These are phyloP conservation scores for Leishmania tropica DNA, from an alignment of 208 protist species.

Conservation along the genomic window DNA sequence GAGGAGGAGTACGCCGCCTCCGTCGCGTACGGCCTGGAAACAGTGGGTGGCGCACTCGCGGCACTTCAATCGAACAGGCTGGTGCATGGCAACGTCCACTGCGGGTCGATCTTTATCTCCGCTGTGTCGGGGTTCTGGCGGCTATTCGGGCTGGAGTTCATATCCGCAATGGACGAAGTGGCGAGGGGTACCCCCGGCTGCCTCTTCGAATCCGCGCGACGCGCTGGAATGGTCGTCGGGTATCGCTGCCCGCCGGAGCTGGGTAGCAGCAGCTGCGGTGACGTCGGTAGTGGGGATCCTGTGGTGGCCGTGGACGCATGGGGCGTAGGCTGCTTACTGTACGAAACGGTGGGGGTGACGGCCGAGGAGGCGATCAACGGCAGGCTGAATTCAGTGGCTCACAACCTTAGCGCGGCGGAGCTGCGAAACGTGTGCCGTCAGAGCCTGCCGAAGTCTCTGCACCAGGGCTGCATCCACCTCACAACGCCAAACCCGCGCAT, in stretches of 20 bases:
- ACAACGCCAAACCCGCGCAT: constrained; percentile 48
- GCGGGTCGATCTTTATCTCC: constrained; percentile 70
- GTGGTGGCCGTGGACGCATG: constrained; percentile 67
- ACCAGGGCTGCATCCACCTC: constrained; percentile 53
- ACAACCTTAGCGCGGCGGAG: constrained; percentile 26
- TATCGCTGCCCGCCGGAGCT: constrained; percentile 49
- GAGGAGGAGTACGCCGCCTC: constrained; percentile 14
- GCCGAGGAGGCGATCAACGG: constrained; percentile 29
- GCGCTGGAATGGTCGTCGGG: constrained; percentile 32
- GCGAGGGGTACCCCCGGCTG: background rate
- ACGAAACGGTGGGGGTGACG: constrained; percentile 55
- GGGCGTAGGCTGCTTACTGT: constrained; percentile 80
- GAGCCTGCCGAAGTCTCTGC: constrained; percentile 57
- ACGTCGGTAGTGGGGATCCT: constrained; percentile 9
- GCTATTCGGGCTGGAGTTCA: constrained; percentile 82
- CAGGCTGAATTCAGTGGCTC: constrained; percentile 13
- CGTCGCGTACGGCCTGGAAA: constrained; percentile 69
- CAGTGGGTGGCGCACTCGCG: constrained; percentile 48
- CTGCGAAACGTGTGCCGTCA: constrained; percentile 30
- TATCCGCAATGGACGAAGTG: constrained; percentile 26
- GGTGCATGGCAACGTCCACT: constrained; percentile 79
- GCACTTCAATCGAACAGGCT: constrained; percentile 79
- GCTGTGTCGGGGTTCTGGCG: constrained; percentile 70
- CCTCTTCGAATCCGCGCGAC: constrained; percentile 24
- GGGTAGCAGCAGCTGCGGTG: background rate